These are phyloP conservation scores for Pseudogymnoascus pannorum DNA, from an alignment of 2,329 filamentous ascomycete species.

Conservation along the genomic window DNA sequence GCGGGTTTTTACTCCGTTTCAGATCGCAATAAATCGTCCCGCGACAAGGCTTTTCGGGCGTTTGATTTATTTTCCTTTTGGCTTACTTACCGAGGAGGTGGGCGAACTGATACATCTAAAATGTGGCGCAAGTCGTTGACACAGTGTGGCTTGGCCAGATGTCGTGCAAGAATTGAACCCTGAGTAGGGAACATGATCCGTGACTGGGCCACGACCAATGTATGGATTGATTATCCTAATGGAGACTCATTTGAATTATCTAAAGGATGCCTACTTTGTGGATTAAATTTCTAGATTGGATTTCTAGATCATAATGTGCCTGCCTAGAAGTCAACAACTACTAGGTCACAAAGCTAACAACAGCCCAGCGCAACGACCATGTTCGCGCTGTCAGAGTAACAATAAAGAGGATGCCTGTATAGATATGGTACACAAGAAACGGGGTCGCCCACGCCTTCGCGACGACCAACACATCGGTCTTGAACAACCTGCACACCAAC, in stretches of 20 bases:
- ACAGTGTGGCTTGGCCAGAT: constrained; percentile 1
- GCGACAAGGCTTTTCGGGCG: neutral
- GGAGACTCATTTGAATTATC: neutral
- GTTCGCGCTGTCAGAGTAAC: constrained; percentile 67
- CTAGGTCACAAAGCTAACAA: neutral
- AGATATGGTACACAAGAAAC: constrained; percentile 81
- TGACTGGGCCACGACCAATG: neutral
- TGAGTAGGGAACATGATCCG: neutral
- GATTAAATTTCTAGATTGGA: neutral
- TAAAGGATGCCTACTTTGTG: neutral
- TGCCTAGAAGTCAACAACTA: neutral
- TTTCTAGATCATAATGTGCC: neutral
- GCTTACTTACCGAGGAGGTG: neutral
- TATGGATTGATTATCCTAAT: neutral
- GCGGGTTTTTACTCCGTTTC: neutral
- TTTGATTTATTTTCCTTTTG: neutral
- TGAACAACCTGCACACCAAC: constrained; percentile 41
- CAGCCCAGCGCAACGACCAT: constrained; percentile 61
- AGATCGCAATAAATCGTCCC: constrained; percentile 5
- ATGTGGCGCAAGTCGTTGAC: neutral
- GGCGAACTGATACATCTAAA: neutral
- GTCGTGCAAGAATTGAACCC: neutral
- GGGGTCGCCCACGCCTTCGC: constrained; percentile 68
- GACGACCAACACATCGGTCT: constrained; percentile 60
- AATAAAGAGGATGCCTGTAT: constrained; percentile 75